Conservation (phyloP, 2,329 filamentous ascomycete genomes). For the Pestalotiopsis sp. region DNA sequence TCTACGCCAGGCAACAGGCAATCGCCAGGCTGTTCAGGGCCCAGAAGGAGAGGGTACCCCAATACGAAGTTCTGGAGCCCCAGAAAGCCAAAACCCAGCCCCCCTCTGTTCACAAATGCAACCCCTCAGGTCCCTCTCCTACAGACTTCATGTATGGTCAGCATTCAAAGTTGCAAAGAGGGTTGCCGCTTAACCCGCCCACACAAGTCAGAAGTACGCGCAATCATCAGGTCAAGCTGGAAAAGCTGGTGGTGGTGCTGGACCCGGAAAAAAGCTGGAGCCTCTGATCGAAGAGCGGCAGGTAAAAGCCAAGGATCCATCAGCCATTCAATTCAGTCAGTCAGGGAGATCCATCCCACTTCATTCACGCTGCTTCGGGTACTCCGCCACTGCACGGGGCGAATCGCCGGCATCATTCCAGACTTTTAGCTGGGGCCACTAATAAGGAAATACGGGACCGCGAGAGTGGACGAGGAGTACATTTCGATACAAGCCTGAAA, state of each 20-base stretch:
- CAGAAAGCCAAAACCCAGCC: background rate
- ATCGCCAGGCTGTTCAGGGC: background rate
- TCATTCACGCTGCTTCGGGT: background rate
- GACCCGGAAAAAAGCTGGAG: too few species aligned
- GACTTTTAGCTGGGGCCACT: background rate
- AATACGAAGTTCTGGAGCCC: background rate
- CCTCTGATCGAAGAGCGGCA: background rate
- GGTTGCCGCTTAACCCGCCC: background rate
- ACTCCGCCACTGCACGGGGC: conserved; percentile 12
- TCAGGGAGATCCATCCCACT: background rate
- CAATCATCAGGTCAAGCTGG: background rate
- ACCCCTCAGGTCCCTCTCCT: background rate
- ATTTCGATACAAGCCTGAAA: background rate
- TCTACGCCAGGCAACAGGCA: background rate
- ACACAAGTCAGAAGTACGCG: background rate
- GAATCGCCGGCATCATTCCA: background rate
- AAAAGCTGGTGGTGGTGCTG: background rate
- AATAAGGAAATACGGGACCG: conserved; percentile 7
- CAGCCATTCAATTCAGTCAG: too few species aligned
- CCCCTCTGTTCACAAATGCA: background rate
- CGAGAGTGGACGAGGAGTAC: background rate
- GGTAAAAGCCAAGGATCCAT: background rate
- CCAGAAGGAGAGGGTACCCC: background rate
- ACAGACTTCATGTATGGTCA: background rate
- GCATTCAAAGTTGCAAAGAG: background rate